Evolutionary conservation across 2,329 filamentous ascomycete species (phyloP).

Genomic region (Diaporthe sp.): DNA sequence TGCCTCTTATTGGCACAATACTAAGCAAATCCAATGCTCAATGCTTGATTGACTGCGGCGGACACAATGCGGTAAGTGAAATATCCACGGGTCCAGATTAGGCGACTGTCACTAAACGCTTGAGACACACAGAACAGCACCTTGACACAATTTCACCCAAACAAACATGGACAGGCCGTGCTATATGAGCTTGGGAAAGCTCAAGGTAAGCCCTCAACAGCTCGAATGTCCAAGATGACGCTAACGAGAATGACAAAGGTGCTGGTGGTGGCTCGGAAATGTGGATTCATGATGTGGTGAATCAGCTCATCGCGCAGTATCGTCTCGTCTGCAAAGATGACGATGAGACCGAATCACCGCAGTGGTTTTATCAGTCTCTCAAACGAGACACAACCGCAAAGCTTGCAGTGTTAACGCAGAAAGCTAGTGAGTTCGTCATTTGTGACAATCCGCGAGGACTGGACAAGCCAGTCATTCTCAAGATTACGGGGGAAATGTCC

Average conservation of each 20-base stretch:
- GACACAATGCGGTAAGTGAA: not conserved
- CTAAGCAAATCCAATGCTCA: not conserved
- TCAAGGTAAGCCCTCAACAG: not conserved
- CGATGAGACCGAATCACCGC: too few relatives aligned
- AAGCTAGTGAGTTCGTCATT: not conserved
- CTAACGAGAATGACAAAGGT: not conserved
- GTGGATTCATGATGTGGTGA: not conserved
- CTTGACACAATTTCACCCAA: not conserved
- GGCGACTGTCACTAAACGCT: too few relatives aligned
- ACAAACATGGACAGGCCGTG: not conserved
- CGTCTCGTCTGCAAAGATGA: not conserved
- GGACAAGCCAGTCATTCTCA: accelerated
- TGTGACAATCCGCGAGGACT: accelerated
- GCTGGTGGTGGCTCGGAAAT: not conserved
- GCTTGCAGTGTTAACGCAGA: too few relatives aligned
- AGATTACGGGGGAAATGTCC: not conserved
- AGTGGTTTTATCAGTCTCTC: too few relatives aligned
- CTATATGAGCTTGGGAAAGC: not conserved
- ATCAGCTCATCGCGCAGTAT: not conserved
- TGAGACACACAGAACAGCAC: not conserved
- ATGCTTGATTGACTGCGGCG: not conserved
- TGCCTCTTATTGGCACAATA: not conserved
- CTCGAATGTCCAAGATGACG: too few relatives aligned
- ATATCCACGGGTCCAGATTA: not conserved
- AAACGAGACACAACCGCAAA: too few relatives aligned